Evolutionary conservation across 2,329 filamentous ascomycete species (phyloP), one percentile per base, ranked within the genome.

Genomic region (Tricladium varicosporioides): DNA sequence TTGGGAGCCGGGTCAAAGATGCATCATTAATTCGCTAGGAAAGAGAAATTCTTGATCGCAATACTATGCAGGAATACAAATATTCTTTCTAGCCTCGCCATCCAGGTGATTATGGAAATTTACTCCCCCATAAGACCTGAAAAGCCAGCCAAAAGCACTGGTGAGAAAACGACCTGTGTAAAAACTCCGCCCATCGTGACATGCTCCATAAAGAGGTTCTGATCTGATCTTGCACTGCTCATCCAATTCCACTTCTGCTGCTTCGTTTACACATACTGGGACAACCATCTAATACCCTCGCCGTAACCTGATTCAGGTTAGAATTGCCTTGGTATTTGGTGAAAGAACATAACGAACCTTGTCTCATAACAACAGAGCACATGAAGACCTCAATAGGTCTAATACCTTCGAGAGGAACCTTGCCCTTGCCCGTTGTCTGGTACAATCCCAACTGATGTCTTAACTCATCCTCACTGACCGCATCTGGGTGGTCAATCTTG

Each of bases 401-500:
- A 75, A 96, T 96, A 33, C 91, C 91, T 80, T 96, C 92, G 65
- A 94, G 81, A 63, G 88, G 90, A 61, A 95, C 87, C 82, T 95
- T 96, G 76, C 92, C 92, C 84, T 97, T 96, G 69, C 92, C 92
- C 60, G 91, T 96, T 55, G 92, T 96, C 78, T 97, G 93, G 78
- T 95, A 97, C 70, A 99, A 78, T 62, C 94, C 94, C 58, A 99
- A 81, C 74, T 92, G 89, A 73, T 93, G 88, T 75, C 94, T 85
- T 71, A 97, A 83, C 79, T 97, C 91, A 69, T 97, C 93, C 82
- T 99, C 94, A 64, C 89, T 93, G 54, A 97, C 87, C 62, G 94
- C 94, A 67, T 95, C 89, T 53, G 92, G 92, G 79, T 97, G 92
- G 75, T 99, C 94, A 75, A 99, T 99, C 86, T 99, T 99, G 86